Conservation (phyloP, 2,329 filamentous ascomycete species). For the Phoma sp. region DNA sequence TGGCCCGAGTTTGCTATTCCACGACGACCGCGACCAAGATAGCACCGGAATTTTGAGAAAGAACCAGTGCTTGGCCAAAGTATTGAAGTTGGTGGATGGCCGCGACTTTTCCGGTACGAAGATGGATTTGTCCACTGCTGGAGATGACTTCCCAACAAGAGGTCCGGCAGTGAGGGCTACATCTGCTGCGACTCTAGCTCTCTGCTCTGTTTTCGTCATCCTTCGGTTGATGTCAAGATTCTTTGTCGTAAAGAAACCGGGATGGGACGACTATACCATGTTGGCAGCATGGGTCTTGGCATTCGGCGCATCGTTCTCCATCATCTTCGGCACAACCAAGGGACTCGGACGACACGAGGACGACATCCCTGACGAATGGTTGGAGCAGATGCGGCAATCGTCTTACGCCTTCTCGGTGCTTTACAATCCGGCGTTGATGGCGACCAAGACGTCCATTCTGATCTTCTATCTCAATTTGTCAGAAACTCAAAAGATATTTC, state of each 20-base stretch:
- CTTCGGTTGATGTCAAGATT: slow-evolving; percentile 75
- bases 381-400: slow-evolving; percentile 60
- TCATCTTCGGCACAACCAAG: slow-evolving; percentile 66
- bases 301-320: slow-evolving; percentile 70
- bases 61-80: background rate
- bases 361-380: slow-evolving; percentile 61
- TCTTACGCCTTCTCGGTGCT: slow-evolving; percentile 67
- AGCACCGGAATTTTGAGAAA: slow-evolving; percentile 14
- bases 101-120: slow-evolving; percentile 18
- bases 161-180: slow-evolving; percentile 66
- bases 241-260: slow-evolving; percentile 73
- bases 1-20: slow-evolving; percentile 22
- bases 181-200: slow-evolving; percentile 69
- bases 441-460: slow-evolving; percentile 89
- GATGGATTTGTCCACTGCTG: slow-evolving; percentile 32
- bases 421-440: slow-evolving; percentile 86
- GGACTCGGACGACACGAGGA: slow-evolving; percentile 72
- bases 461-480: slow-evolving; percentile 87
- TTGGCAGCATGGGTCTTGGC: slow-evolving; percentile 77
- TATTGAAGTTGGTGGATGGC: slow-evolving; percentile 21
- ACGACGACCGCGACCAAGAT: slow-evolving; percentile 38
- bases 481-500: slow-evolving; percentile 76
- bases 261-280: slow-evolving; percentile 82
- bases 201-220: slow-evolving; percentile 76
- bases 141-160: slow-evolving; percentile 32